Conservation (phyloP, 176 grass and related monocot genomes). For the Puccinellia tenuiflora region DNA sequence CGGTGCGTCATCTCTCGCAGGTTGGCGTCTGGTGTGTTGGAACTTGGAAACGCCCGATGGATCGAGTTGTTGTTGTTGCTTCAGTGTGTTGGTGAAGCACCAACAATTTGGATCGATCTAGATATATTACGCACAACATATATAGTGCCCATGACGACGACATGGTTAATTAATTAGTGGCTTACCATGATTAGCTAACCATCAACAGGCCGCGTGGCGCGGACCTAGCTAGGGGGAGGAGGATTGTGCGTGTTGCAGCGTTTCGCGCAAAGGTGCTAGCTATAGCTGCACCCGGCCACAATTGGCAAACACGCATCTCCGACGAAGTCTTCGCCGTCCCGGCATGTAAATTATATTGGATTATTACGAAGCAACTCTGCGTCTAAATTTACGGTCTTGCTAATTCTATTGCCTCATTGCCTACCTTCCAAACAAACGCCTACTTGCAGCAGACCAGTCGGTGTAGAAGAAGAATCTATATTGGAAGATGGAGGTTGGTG, state of each 20-base stretch:
- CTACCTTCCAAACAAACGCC: too few species aligned
- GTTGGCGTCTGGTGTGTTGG: constrained; percentile 29
- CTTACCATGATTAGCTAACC: neutral
- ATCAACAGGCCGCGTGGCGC: neutral
- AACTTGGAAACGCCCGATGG: neutral
- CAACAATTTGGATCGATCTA: neutral
- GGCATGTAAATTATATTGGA: neutral
- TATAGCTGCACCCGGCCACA: neutral
- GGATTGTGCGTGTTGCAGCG: constrained; percentile 4
- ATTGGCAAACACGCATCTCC: neutral
- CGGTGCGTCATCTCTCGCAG: neutral
- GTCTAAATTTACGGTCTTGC: too few species aligned
- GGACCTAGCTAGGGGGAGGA: neutral
- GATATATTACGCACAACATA: neutral
- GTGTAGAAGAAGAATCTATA: too few species aligned
- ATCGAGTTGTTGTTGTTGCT: constrained; percentile 1
- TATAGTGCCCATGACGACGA: neutral
- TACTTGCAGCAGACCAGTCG: too few species aligned
- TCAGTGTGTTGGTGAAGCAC: constrained; percentile 29
- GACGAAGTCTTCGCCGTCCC: neutral
- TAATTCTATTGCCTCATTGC: too few species aligned
- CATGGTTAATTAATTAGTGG: neutral
- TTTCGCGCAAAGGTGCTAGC: neutral
- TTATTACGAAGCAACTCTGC: neutral
- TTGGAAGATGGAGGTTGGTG: too few species aligned